These are phyloP conservation scores for Candolleomyces eurysporus DNA, from an alignment of 768 basidiomycete genomes.

Conservation along the genomic window DNA sequence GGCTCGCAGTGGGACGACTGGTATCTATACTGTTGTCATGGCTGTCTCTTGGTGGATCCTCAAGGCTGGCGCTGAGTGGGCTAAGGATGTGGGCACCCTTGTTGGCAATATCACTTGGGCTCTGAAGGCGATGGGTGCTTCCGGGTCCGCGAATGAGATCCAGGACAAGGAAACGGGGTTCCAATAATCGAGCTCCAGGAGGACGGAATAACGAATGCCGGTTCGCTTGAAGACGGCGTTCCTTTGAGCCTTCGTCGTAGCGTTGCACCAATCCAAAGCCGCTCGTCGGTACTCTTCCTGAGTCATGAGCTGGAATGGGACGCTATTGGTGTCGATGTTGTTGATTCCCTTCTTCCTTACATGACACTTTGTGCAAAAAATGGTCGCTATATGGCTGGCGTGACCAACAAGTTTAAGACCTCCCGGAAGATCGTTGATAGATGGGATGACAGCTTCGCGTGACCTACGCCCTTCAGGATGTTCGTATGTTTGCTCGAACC, in stretches of 20 bases:
- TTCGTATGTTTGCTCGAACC: conserved; percentile 17
- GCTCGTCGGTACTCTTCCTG: background rate
- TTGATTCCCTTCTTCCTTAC: conserved; percentile 1
- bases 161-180: conserved; percentile 3
- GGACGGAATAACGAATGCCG: conserved; percentile 12
- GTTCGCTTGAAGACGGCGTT: background rate
- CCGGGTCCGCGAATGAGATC: too few species aligned
- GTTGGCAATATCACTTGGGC: too few species aligned
- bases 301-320: conserved; percentile 20
- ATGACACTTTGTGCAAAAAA: conserved; percentile 12
- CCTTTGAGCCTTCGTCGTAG: background rate
- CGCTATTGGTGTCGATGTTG: conserved; percentile 2
- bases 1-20: too few species aligned
- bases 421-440: conserved; percentile 33
- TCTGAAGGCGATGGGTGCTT: too few species aligned
- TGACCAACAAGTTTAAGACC: conserved; percentile 25
- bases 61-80: too few species aligned
- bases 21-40: too few species aligned
- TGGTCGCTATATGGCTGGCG: conserved; percentile 2
- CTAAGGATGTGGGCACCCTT: too few species aligned
- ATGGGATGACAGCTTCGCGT: conserved; percentile 24
- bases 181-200: conserved; percentile 14
- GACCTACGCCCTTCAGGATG: conserved; percentile 21
- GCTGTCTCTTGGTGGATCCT: too few species aligned
- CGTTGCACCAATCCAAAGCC: conserved; percentile 1